A percentile compares a stretch with the other conserved stretches of the same genome.
phyloP scores from a whole-genome alignment of 345 rosid genomes.

The Eucalyptus marginata region DNA sequence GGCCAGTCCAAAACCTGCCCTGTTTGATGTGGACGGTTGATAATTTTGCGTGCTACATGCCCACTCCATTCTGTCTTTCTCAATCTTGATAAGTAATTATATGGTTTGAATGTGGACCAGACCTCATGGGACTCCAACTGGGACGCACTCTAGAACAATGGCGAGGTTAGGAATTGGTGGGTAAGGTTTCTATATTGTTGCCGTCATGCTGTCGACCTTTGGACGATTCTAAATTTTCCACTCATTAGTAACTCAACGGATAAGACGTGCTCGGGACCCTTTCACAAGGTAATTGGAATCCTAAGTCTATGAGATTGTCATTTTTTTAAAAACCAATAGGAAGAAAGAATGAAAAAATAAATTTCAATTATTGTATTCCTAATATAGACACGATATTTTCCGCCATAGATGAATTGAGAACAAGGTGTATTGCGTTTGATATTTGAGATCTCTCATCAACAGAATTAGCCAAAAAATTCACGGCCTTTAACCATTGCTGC shows the following conservation, averaged over 20 bases:
- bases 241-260: neutral
- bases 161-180: neutral
- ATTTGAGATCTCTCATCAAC: neutral
- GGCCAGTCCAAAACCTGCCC: neutral
- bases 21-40: neutral
- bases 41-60: neutral
- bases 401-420: neutral
- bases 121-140: neutral
- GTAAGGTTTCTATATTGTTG: neutral
- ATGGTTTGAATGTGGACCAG: neutral
- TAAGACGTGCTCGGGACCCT: neutral
- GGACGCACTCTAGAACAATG: neutral
- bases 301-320: neutral
- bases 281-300: neutral
- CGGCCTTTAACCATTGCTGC: neutral
- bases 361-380: neutral
- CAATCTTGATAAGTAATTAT: neutral
- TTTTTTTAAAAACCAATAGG: neutral
- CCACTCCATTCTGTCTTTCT: neutral
- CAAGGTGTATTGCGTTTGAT: neutral
- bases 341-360: neutral
- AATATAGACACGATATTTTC: neutral
- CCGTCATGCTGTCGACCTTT: neutral
- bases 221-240: neutral
- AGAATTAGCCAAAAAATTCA: neutral